phyloP scores from a whole-genome alignment of 75 land plant genomes.

The Pinus taeda region DNA sequence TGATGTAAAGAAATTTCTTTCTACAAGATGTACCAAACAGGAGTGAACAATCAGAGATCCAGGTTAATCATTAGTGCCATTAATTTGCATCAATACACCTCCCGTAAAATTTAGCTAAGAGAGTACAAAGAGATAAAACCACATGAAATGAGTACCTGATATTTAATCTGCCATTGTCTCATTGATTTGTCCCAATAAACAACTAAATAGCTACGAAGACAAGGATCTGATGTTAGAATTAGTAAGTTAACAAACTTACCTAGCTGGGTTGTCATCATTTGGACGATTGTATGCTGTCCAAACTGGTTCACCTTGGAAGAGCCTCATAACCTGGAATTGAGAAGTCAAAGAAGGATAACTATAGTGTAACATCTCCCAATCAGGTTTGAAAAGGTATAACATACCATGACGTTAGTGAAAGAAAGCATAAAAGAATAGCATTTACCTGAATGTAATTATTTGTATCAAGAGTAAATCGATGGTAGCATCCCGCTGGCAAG shows the following conservation, averaged over 20 bases:
- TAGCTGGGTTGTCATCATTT: slow-evolving; percentile 80
- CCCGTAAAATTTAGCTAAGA: not conserved
- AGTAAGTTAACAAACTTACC: slow-evolving; percentile 27
- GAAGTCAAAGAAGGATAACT: not conserved
- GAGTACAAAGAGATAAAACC: not conserved
- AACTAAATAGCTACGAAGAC: not conserved
- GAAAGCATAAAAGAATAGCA: not conserved
- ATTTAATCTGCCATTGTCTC: not conserved
- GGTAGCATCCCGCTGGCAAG: slow-evolving; percentile 92
- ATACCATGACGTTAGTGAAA: not conserved
- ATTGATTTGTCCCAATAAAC: not conserved
- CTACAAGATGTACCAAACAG: not conserved
- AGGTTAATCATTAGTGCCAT: not conserved
- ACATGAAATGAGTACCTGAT: not conserved
- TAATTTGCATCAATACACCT: not conserved
- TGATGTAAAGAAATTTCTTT: not conserved
- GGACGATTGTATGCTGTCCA: slow-evolving; percentile 95
- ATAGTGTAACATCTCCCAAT: not conserved
- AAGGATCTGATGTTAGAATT: not conserved
- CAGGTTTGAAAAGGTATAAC: not conserved
- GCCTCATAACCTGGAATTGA: slow-evolving; percentile 63
- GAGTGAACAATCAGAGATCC: not conserved
- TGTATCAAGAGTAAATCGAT: slow-evolving; percentile 86
- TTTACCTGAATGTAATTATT: slow-evolving; percentile 77
- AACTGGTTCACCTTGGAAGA: slow-evolving; percentile 82